Evolutionary conservation across 225 moss, liverwort and hornwort genomes (phyloP).

Genomic region (Pleurozium schreberi): DNA sequence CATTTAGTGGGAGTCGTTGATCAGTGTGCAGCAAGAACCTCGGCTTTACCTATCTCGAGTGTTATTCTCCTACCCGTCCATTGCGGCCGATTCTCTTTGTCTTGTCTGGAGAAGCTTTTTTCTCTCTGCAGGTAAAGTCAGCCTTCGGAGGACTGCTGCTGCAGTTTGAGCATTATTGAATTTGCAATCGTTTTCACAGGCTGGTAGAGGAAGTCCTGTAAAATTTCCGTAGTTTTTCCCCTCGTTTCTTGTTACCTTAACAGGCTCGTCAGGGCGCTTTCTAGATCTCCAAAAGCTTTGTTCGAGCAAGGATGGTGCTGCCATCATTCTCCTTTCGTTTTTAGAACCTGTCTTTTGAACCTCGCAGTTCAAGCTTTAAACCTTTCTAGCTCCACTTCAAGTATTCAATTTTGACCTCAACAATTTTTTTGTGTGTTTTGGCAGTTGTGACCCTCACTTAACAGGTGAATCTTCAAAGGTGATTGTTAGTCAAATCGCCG

Average conservation of each 20-base stretch:
- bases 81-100: conserved; percentile 52
- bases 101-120: conserved; percentile 56
- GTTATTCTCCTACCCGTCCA: conserved; percentile 41
- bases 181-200: not conserved
- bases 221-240: not conserved
- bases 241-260: not conserved
- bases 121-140: conserved; percentile 39
- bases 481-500: conserved; percentile 34
- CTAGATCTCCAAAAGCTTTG: not conserved
- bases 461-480: conserved; percentile 33
- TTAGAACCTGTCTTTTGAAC: not conserved
- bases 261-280: not conserved
- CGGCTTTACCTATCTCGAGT: conserved; percentile 34
- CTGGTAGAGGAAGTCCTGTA: not conserved
- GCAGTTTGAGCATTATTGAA: not conserved
- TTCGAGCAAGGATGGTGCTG: not conserved
- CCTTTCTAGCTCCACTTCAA: not conserved
- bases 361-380: not conserved
- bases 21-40: conserved; percentile 57
- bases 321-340: not conserved
- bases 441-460: conserved; percentile 33
- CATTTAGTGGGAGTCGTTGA: conserved; percentile 50
- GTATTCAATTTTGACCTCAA: not conserved
- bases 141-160: not conserved
- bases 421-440: not conserved